Evolutionary conservation across 495 filamentous ascomycete species (phyloP).

Genomic region (Aspergillus kassunensis): DNA sequence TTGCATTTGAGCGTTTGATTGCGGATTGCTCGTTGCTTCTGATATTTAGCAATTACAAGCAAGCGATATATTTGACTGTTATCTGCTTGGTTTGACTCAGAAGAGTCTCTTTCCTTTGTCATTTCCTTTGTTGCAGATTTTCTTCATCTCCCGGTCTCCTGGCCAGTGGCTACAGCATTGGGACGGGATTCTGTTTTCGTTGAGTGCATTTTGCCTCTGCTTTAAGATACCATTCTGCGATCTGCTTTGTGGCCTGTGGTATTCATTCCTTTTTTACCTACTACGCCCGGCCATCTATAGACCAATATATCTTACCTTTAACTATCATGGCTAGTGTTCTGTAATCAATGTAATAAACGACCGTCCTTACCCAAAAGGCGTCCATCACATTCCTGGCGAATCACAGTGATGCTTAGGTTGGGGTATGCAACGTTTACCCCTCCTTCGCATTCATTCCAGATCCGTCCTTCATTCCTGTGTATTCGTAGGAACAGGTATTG

Average conservation of each 20-base stretch:
- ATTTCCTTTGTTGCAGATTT: slow-evolving; percentile 8
- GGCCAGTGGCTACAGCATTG: too few relatives aligned
- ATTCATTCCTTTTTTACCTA: slow-evolving; percentile 15
- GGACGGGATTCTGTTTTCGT: slow-evolving; percentile 28
- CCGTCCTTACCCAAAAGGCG: too few relatives aligned
- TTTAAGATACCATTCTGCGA: slow-evolving; percentile 45
- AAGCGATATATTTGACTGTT: slow-evolving; percentile 8
- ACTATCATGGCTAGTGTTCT: too few relatives aligned
- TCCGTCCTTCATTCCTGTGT: too few relatives aligned
- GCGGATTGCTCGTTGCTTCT: slow-evolving; percentile 22
- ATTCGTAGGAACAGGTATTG: too few relatives aligned
- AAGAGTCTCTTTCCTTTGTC: slow-evolving; percentile 22
- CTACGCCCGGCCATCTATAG: background rate
- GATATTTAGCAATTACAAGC: too few relatives aligned
- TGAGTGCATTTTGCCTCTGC: slow-evolving; percentile 23
- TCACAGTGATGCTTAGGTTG: too few relatives aligned
- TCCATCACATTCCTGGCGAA: too few relatives aligned
- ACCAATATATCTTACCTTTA: background rate
- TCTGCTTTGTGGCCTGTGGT: slow-evolving; percentile 17
- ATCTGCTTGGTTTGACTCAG: slow-evolving; percentile 12
- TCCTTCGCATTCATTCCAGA: too few relatives aligned
- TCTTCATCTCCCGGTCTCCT: slow-evolving; percentile 13
- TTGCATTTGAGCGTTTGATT: slow-evolving; percentile 26
- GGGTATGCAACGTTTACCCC: too few relatives aligned
- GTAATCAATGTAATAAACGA: too few relatives aligned